These are phyloP conservation scores for Bothriochloa decipiens DNA, from an alignment of 176 grass and related monocot genomes.

Conservation along the genomic window DNA sequence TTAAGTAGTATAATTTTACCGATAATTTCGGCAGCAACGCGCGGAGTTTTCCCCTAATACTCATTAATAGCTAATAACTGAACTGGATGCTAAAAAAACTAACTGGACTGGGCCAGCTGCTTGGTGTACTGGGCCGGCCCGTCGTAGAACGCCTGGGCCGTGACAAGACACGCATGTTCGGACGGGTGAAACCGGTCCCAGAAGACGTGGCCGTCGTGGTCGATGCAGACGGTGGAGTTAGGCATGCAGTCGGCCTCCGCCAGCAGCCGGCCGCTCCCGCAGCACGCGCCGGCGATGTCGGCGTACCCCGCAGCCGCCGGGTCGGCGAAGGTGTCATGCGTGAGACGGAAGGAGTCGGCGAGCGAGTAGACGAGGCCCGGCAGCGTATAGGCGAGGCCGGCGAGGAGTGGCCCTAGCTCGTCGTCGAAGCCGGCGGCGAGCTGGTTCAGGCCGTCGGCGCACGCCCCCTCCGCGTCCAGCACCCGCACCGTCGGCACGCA, in stretches of 20 bases:
- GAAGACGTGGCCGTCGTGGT: constrained; percentile 18
- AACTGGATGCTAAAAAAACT: too few relatives aligned
- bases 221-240: not conserved
- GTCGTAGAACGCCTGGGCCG: constrained; percentile 15
- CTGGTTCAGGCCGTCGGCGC: constrained; percentile 21
- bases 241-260: not conserved
- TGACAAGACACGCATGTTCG: not conserved
- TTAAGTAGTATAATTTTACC: too few relatives aligned
- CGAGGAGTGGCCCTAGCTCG: not conserved
- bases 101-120: not conserved
- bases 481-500: constrained; percentile 23
- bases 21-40: too few relatives aligned
- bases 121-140: not conserved
- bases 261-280: constrained; percentile 15
- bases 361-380: constrained; percentile 37
- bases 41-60: too few relatives aligned
- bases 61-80: too few relatives aligned
- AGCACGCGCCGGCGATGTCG: constrained; percentile 29
- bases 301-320: constrained; percentile 2
- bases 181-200: constrained; percentile 40
- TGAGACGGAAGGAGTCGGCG: constrained; percentile 4
- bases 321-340: not conserved
- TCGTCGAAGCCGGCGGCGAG: constrained; percentile 18
- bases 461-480: not conserved
- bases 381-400: not conserved